Conservation (phyloP, 140 eudicot species). For the Ambrosia hybrid region DNA sequence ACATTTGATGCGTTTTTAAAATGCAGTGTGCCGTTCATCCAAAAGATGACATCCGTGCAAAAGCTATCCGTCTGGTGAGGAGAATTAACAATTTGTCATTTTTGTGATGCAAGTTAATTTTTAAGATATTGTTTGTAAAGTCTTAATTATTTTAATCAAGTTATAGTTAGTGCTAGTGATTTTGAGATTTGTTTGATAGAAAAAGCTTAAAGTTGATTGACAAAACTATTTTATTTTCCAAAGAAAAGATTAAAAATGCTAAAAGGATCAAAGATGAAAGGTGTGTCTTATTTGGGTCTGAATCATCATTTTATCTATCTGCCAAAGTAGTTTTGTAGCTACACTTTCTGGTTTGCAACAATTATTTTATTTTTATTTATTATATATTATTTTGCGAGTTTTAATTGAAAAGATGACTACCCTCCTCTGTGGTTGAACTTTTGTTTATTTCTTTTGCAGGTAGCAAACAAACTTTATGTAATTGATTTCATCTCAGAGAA, state of each 20-base stretch:
- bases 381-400: neutral
- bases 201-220: constrained; percentile 3
- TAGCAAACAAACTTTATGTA: constrained; percentile 81
- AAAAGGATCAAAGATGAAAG: neutral
- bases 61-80: constrained; percentile 92
- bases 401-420: neutral
- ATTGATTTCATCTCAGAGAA: constrained; percentile 58
- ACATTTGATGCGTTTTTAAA: constrained; percentile 16
- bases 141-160: neutral
- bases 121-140: constrained; percentile 2
- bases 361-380: neutral
- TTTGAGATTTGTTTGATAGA: constrained; percentile 8
- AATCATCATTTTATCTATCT: neutral
- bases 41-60: constrained; percentile 79
- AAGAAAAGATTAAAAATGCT: constrained; percentile 9
- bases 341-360: constrained; percentile 6
- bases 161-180: neutral
- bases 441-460: constrained; percentile 53
- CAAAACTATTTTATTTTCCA: neutral
- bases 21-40: constrained; percentile 93
- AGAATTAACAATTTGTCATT: constrained; percentile 2
- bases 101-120: constrained; percentile 20
- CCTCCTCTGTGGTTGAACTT: constrained; percentile 14
- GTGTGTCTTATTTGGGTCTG: neutral
- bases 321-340: neutral